A percentile compares a stretch with the other conserved stretches of the same genome.
phyloP scores from a whole-genome alignment of 1,284 basidiomycete genomes.

The Entoloma clypeatum region DNA sequence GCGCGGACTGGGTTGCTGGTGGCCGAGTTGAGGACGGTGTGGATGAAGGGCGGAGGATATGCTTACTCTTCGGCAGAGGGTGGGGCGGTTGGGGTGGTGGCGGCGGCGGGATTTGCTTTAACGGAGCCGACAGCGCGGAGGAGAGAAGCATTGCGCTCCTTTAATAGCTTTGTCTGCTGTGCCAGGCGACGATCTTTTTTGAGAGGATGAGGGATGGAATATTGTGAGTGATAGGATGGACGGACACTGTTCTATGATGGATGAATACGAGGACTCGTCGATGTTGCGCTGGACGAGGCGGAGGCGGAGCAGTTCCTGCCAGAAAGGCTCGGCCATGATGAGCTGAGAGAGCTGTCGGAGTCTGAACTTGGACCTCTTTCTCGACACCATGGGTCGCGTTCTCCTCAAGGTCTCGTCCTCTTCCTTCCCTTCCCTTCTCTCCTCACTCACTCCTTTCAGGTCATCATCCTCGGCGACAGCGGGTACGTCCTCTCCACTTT shows the following conservation, averaged over 20 bases:
- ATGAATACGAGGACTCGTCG: slow-evolving; percentile 71
- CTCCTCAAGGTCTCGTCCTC: slow-evolving; percentile 78
- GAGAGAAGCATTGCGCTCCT: slow-evolving; percentile 84
- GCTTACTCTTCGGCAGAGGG: slow-evolving; percentile 72
- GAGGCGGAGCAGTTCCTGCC: slow-evolving; percentile 75
- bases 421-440: slow-evolving; percentile 5
- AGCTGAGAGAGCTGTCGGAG: slow-evolving; percentile 29
- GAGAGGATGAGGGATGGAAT: slow-evolving; percentile 18
- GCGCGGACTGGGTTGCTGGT: slow-evolving; percentile 76
- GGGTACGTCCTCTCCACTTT: slow-evolving; percentile 59
- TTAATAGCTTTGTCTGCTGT: slow-evolving; percentile 83
- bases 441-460: slow-evolving; percentile 45
- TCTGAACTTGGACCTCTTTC: slow-evolving; percentile 35
- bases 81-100: slow-evolving; percentile 58
- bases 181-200: slow-evolving; percentile 80
- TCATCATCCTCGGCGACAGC: slow-evolving; percentile 97
- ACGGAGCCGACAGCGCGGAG: slow-evolving; percentile 75
- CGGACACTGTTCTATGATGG: slow-evolving; percentile 88
- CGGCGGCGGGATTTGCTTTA: slow-evolving; percentile 58
- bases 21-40: slow-evolving; percentile 13
- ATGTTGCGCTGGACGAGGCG: slow-evolving; percentile 76
- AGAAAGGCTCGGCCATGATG: slow-evolving; percentile 72
- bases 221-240: slow-evolving; percentile 10
- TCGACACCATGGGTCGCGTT: slow-evolving; percentile 76
- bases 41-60: slow-evolving; percentile 11